Evolutionary conservation across 306 rosid genomes (phyloP).

Genomic region (Malus fusca): DNA sequence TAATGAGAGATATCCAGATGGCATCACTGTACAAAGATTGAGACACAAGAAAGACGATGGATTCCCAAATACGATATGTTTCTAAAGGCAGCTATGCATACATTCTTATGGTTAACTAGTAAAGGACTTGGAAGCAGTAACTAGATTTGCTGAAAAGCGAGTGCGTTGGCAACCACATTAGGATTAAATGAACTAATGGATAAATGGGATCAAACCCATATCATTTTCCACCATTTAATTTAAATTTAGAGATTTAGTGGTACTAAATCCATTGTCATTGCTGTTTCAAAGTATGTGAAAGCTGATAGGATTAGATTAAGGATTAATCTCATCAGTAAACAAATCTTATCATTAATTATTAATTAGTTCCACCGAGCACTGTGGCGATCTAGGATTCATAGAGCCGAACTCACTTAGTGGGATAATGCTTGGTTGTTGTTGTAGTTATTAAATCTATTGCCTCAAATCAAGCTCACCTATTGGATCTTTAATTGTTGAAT

Average conservation of each 20-base stretch:
- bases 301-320: background rate
- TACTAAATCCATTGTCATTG: background rate
- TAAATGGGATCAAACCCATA: background rate
- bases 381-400: no score
- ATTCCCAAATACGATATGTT: background rate
- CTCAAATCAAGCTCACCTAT: background rate
- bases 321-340: background rate
- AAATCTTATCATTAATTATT: background rate
- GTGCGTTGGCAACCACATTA: background rate
- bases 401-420: no score
- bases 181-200: background rate
- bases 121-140: background rate
- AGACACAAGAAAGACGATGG: background rate
- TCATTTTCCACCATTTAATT: background rate
- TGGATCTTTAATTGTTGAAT: background rate
- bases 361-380: no score
- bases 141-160: background rate
- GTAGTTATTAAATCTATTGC: background rate
- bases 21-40: no score
- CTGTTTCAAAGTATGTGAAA: background rate
- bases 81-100: background rate
- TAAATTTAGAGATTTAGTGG: background rate
- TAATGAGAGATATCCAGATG: no score
- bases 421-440: no score
- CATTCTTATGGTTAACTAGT: background rate